Evolutionary conservation across 2,329 filamentous ascomycete genomes (phyloP).

Genomic region (Ambrosiella beaveri): DNA sequence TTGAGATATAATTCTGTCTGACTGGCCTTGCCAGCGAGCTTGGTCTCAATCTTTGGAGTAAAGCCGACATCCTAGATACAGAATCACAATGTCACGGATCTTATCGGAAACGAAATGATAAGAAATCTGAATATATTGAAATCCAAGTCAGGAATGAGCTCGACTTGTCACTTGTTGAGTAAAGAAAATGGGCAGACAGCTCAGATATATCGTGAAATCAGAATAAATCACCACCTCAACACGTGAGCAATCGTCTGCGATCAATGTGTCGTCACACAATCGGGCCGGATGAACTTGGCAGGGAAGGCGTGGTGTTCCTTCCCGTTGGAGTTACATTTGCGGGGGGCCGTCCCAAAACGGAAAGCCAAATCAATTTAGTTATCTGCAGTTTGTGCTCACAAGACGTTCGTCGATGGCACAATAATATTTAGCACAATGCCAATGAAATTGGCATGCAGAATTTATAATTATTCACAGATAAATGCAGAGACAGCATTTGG

Average conservation of each 20-base stretch:
- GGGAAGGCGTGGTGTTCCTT: background rate
- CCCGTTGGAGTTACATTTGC: background rate
- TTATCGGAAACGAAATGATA: too few species aligned
- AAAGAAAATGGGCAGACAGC: too few species aligned
- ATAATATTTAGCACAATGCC: too few species aligned
- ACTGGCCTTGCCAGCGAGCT: background rate
- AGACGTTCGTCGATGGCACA: background rate
- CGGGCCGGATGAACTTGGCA: background rate
- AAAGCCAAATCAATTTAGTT: background rate
- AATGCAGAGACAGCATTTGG: too few species aligned
- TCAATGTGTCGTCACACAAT: background rate
- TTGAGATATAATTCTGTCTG: background rate
- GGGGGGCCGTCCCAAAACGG: background rate
- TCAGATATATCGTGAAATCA: too few species aligned
- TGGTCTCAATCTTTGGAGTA: background rate
- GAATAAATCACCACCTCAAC: too few species aligned
- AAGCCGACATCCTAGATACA: background rate
- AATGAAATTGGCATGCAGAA: too few species aligned
- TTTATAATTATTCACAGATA: too few species aligned
- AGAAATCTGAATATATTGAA: too few species aligned
- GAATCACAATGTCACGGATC: too few species aligned
- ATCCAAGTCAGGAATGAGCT: too few species aligned
- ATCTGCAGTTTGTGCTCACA: background rate
- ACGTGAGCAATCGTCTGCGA: background rate
- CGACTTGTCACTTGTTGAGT: too few species aligned